phyloP scores from a whole-genome alignment of 2,329 filamentous ascomycete genomes.

The Colletotrichum sp. region DNA sequence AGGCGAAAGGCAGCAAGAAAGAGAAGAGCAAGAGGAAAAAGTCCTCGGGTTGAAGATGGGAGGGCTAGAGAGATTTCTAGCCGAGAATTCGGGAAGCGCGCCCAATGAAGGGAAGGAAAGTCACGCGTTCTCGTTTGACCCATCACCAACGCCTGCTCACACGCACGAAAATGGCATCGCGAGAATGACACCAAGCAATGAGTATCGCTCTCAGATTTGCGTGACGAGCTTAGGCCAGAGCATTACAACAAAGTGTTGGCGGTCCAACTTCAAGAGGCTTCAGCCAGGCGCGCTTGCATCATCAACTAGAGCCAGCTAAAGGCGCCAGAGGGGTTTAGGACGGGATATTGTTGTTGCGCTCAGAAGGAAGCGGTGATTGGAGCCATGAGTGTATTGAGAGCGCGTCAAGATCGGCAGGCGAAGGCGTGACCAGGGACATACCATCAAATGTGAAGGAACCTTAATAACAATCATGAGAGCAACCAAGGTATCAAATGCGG shows the following conservation, averaged over 20 bases:
- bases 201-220: background rate
- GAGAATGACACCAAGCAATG: background rate
- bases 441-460: background rate
- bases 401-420: background rate
- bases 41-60: background rate
- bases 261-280: background rate
- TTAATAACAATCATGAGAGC: background rate
- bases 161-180: background rate
- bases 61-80: background rate
- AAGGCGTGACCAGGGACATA: background rate
- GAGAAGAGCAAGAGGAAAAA: conserved; percentile 4
- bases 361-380: background rate
- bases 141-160: background rate
- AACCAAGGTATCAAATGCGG: background rate
- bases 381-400: background rate
- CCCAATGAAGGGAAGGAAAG: background rate
- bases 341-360: background rate
- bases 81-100: background rate
- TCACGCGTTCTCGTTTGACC: background rate
- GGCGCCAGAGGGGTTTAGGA: background rate
- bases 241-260: background rate
- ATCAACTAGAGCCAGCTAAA: background rate
- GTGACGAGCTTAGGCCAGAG: background rate
- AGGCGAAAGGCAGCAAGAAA: background rate
- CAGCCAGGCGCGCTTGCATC: background rate